Percentiles rank a stretch among this genome's conserved stretches.
Conservation (phyloP, 495 filamentous ascomycete species). For the Hyaloscypha finlandica region DNA sequence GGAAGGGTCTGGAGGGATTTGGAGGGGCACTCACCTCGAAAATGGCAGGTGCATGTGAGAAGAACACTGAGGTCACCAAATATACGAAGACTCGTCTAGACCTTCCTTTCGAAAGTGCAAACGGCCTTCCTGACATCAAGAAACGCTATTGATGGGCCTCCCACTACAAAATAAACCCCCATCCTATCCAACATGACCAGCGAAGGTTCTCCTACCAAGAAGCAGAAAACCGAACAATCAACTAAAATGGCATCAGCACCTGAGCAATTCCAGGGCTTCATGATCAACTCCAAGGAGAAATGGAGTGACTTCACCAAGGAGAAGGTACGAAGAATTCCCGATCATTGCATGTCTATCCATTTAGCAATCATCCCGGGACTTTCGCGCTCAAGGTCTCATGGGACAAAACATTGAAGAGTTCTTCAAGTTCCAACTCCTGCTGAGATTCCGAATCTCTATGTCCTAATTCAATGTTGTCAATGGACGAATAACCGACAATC, state of each 20-base stretch:
- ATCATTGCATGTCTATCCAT: neutral
- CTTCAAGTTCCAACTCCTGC: neutral
- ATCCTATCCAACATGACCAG: neutral
- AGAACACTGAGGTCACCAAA: neutral
- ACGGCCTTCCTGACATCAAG: neutral
- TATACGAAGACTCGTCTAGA: neutral
- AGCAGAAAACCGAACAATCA: constrained; percentile 27
- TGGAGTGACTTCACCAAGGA: constrained; percentile 66
- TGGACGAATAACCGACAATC: neutral
- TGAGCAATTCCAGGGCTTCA: constrained; percentile 75
- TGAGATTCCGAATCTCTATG: too few species aligned
- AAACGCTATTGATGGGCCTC: neutral
- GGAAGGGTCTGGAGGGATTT: neutral
- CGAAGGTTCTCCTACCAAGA: constrained; percentile 14
- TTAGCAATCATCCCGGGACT: too few species aligned
- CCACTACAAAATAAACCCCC: neutral
- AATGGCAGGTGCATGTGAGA: neutral
- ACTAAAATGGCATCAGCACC: constrained; percentile 41
- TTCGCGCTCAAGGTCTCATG: too few species aligned
- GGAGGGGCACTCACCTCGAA: neutral
- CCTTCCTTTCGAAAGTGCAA: neutral
- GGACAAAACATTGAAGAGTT: too few species aligned
- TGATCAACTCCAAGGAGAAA: constrained; percentile 60
- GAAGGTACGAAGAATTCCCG: constrained; percentile 44
- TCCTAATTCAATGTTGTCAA: too few species aligned